phyloP scores from a whole-genome alignment of 2,329 filamentous ascomycete species.

The Ophiostoma ulmi region DNA sequence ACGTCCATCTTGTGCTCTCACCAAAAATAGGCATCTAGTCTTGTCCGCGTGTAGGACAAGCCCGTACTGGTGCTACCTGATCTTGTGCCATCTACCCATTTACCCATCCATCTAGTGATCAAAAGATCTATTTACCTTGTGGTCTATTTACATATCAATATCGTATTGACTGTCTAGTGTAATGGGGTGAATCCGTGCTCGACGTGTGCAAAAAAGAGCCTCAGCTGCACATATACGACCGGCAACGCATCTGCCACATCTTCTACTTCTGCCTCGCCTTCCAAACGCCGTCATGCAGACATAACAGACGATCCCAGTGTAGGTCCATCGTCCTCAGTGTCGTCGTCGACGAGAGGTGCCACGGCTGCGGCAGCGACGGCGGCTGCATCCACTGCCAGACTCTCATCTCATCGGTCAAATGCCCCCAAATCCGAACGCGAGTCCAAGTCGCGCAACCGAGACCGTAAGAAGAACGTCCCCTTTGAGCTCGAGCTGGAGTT shows the following conservation, averaged over 20 bases:
- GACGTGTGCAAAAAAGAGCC: slow-evolving; percentile 51
- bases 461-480: not conserved
- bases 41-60: not conserved
- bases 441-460: not conserved
- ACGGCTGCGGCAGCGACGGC: not conserved
- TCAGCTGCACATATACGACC: slow-evolving; percentile 40
- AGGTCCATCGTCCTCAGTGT: not conserved
- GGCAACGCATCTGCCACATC: not conserved
- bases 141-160: not conserved
- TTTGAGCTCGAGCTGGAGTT: not conserved
- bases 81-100: not conserved
- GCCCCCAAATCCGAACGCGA: not conserved
- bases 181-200: slow-evolving; percentile 55
- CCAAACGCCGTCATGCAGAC: slow-evolving; percentile 17
- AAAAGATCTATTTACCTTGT: not conserved
- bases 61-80: not conserved
- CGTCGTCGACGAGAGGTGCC: not conserved
- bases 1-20: not conserved
- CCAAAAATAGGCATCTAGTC: not conserved
- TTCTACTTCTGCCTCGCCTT: slow-evolving; percentile 16
- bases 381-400: slow-evolving; percentile 7
- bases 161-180: slow-evolving; percentile 41
- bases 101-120: not conserved
- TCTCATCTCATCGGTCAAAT: not conserved
- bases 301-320: not conserved